Conservation (phyloP, 306 rosid species). For the Medicago truncatula region MtrunA17r5.0-ANR NC_053048.1:3338001-3338500, state of each 20-base stretch:
- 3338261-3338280: slow-evolving; percentile 56
- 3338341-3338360: slow-evolving; percentile 78
- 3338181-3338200: slow-evolving; percentile 59
- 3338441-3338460: slow-evolving; percentile 72
- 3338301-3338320: slow-evolving; percentile 53
- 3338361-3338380: slow-evolving; percentile 68
- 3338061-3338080: slow-evolving; percentile 68
- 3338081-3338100: slow-evolving; percentile 58
- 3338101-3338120: slow-evolving; percentile 69
- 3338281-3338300: slow-evolving; percentile 71
- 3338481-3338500: slow-evolving; percentile 60
- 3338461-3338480: slow-evolving; percentile 67
- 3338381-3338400: slow-evolving; percentile 75
- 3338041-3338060: slow-evolving; percentile 60
- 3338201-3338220: slow-evolving; percentile 62
- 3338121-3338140: slow-evolving; percentile 80
- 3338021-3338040: slow-evolving; percentile 72
- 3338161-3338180: slow-evolving; percentile 50
- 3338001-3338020: slow-evolving; percentile 58
- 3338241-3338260: slow-evolving; percentile 61
- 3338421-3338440: slow-evolving; percentile 53
- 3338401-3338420: slow-evolving; percentile 55
- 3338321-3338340: slow-evolving; percentile 61
- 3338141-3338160: slow-evolving; percentile 56
- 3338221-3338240: slow-evolving; percentile 72